Base-by-base conservation (phyloP, 2,329 filamentous ascomycete species). In the Claviceps cyperi region DNA sequence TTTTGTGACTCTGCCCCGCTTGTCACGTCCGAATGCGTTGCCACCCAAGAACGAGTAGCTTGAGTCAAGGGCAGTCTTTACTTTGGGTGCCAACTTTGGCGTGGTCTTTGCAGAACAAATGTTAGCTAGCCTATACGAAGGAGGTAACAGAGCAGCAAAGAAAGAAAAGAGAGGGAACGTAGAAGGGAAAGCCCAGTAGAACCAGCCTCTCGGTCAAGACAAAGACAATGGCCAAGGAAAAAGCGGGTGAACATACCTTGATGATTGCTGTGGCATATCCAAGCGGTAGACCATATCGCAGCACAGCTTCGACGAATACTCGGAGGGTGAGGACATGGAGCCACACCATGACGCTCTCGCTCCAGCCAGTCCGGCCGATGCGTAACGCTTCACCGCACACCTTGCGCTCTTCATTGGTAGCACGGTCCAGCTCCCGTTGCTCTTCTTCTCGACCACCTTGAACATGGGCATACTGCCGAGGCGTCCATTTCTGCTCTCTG, bases 241-340 rank as follows among this genome's bases (percentile, higher is more conserved):
- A 1, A 11, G 9, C 9, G 9, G 28, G 28, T 32, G 28, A 32
- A 44, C 79, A 58, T 76, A 94, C 90, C 82, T 87, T 83, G 54
- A 97, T 73, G 57, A 96, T 70, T 15, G 83, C 87, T 58, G 84
- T 86, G 46, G 94, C 83, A 66, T 91, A 98, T 58, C 94, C 86
- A 55, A 96, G 70, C 46, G 92, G 92, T 59, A 98, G 68, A 28
- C 92, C 92, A 62, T 98, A 98, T 56, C 92, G 81, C 62, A 98
- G 72, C n/a, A 98, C 92, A 5, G 90, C 95, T 75, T 98, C 92
- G 19, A 98, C 92, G 67, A 97, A 98, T 19, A 97, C 90, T 49
- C 92, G 76, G 60, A 98, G 70, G 6, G 90, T 86, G 61, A 97
- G 74, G 28, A 95, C 85, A 63, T 98, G 92, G 47, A 94, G 78